Conservation (phyloP, 768 basidiomycete species). For the Suillus variegatus region DNA sequence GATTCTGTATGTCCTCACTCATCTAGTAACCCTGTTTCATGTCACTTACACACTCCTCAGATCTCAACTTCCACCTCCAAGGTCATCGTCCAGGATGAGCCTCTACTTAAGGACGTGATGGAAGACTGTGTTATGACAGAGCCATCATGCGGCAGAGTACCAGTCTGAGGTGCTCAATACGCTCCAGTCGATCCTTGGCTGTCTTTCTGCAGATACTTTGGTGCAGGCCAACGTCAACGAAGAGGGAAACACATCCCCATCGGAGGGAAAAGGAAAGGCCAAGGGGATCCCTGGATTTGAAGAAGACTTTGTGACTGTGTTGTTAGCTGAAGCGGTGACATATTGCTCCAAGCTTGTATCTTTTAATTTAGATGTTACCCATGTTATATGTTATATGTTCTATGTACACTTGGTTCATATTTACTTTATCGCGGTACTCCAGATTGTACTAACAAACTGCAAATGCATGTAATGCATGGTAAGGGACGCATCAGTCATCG, state of each 20-base stretch:
- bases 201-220: constrained; percentile 3
- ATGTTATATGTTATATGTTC: background rate
- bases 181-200: constrained; percentile 3
- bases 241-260: no score
- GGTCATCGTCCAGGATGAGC: background rate
- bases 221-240: background rate
- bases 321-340: background rate
- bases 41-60: background rate
- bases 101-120: background rate
- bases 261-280: constrained; percentile 38
- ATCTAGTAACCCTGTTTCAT: background rate
- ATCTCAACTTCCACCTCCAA: background rate
- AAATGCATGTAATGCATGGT: background rate
- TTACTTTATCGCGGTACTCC: background rate
- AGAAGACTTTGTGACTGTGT: background rate
- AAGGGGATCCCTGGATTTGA: constrained; percentile 23
- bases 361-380: background rate
- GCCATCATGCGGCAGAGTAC: constrained; percentile 4
- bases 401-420: background rate
- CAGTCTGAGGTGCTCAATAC: constrained; percentile 10
- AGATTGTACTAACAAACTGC: background rate
- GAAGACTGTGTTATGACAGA: constrained; percentile 1
- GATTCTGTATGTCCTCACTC: background rate
- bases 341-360: background rate
- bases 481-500: no score